Evolutionary conservation across 371 early-diverging fungal genomes (phyloP), one percentile per base, ranked within the genome.

Genomic region (Syncephalastrum monosporum): DNA sequence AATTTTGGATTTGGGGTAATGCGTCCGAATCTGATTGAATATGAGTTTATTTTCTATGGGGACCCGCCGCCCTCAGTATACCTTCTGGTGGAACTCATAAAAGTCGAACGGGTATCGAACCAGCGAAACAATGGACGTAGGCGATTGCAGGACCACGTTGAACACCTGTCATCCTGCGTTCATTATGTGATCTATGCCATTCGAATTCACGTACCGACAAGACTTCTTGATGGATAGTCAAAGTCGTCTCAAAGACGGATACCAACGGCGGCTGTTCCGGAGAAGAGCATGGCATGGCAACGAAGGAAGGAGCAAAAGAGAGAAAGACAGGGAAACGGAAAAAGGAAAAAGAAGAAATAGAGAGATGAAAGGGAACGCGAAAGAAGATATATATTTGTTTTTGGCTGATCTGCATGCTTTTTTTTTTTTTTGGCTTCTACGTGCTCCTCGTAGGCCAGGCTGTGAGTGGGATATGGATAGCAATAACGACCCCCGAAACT

Each of bases 21-120:
- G 67, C n/a, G 61, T 42, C 24, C 64, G 63, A 47, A 77, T 64
- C 75, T 77, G 38, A 54, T 15, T 10, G 38, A 33, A 33, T 10
- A 33, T 33, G 38, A 33, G 38, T 50, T 25, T 13, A 24, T 15
- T 16, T 29, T 8, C 12, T 2, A 16, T 33, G 6, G 10, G 8
- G 5, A 12, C 0, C 6, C 33, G 8, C 2, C 21, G 21, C 21
- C 12, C 12, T 33, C 10, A 15, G 27, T 65, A 79, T 67, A 79
- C 83, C 79, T 81, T 81, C 59, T 82, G 79, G 55, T 85, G 84
- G 63, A 85, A 81, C 16, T 85, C 84, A 15, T 79, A 38, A 67
- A 85, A 82, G 59, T 85, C 86, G 42, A 74, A 74, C 43, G 82
- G 84, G 49, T 82, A 82, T 43, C 86, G 76, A 38, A 78, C 71